Percentiles rank a stretch among this genome's conserved stretches.
Evolutionary conservation across 805 yeast species (phyloP).

Genomic region (Maudiozyma pseudohumilis): DNA sequence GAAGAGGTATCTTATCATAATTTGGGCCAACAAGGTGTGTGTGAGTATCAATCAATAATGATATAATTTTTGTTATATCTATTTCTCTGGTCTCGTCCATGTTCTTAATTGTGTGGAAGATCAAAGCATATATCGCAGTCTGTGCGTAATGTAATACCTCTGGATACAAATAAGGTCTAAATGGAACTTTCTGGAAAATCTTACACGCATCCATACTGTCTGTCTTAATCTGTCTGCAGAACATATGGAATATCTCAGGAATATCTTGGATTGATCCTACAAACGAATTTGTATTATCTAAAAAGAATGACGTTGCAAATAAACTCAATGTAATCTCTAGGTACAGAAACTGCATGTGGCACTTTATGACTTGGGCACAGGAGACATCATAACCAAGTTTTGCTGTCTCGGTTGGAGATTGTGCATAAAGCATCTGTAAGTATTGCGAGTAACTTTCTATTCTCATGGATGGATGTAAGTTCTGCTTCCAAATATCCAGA

Average conservation of each 20-base stretch:
- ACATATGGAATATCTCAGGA: conserved; percentile 8
- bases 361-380: conserved; percentile 15
- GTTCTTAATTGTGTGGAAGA: conserved; percentile 13
- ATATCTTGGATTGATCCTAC: conserved; percentile 11
- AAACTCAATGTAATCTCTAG: conserved; percentile 12
- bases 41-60: conserved; percentile 10
- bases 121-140: conserved; percentile 18
- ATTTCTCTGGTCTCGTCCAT: conserved; percentile 10
- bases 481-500: conserved; percentile 17
- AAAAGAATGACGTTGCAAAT: conserved; percentile 15
- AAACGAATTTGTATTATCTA: conserved; percentile 15
- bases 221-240: conserved; percentile 8
- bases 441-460: conserved; percentile 16
- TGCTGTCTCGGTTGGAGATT: conserved; percentile 12
- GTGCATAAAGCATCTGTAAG: conserved; percentile 14
- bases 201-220: conserved; percentile 13
- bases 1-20: conserved; percentile 9
- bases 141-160: conserved; percentile 16
- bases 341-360: conserved; percentile 18
- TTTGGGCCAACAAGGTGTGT: conserved; percentile 14
- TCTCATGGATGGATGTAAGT: conserved; percentile 17
- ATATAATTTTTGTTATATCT: conserved; percentile 8
- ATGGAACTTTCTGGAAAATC: conserved; percentile 12
- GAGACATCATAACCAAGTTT: conserved; percentile 14
- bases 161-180: conserved; percentile 17